These are phyloP conservation scores for Saccharomycopsis hybrid DNA, from an alignment of 1,139 yeast genomes.

Conservation along the genomic window DNA sequence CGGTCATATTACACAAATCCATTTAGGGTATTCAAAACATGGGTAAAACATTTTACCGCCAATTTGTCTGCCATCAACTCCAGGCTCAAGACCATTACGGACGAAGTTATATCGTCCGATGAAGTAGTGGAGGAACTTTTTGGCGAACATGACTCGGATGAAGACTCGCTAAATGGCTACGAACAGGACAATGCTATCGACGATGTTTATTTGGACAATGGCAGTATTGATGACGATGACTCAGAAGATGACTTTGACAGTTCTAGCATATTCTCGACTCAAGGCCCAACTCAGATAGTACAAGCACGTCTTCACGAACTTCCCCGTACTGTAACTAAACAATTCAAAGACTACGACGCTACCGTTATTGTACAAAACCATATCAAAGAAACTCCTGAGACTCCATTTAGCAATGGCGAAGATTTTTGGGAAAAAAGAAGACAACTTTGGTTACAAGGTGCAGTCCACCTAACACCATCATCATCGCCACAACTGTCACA, in stretches of 20 bases:
- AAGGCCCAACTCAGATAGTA: too few species aligned
- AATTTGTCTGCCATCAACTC: neutral
- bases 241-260: neutral
- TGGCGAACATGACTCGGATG: neutral
- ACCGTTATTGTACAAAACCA: neutral
- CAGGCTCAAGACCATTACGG: neutral
- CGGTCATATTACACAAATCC: neutral
- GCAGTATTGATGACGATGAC: neutral
- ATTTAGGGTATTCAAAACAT: neutral
- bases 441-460: slow-evolving; percentile 45
- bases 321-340: slow-evolving; percentile 3
- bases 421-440: slow-evolving; percentile 57
- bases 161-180: neutral
- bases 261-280: neutral
- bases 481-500: too few species aligned
- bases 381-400: slow-evolving; percentile 18
- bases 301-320: neutral
- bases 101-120: slow-evolving; percentile 1
- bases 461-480: slow-evolving; percentile 20
- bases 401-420: slow-evolving; percentile 39
- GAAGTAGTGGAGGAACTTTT: slow-evolving; percentile 6
- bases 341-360: slow-evolving; percentile 6
- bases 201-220: neutral
- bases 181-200: neutral
- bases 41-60: neutral